Evolutionary conservation across 306 rosid species (phyloP).

Genomic region (Ammopiptanthus mongolicus): DNA sequence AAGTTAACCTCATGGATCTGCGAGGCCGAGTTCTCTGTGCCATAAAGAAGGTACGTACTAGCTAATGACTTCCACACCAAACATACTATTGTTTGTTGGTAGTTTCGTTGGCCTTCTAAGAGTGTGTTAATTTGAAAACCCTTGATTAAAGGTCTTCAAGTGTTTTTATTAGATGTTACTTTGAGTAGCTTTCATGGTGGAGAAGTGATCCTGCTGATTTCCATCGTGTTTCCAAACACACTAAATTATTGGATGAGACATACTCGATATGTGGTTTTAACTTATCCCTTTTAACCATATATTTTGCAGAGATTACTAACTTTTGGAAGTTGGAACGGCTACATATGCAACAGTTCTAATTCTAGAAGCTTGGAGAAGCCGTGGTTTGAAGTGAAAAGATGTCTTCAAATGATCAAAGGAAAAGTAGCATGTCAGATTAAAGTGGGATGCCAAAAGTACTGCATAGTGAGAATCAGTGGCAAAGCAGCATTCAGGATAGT

Average conservation of each 20-base stretch:
- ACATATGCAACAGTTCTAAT: constrained; percentile 27
- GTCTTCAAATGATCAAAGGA: constrained; percentile 29
- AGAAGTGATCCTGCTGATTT: too few relatives aligned
- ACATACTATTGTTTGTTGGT: not conserved
- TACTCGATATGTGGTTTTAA: not conserved
- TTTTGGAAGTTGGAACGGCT: constrained; percentile 78
- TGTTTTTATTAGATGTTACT: too few relatives aligned
- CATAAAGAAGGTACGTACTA: constrained; percentile 46
- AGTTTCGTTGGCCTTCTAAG: too few relatives aligned
- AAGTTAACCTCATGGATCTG: constrained; percentile 86
- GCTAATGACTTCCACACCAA: not conserved
- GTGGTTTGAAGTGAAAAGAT: constrained; percentile 61
- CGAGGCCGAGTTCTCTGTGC: constrained; percentile 56
- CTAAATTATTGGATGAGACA: not conserved
- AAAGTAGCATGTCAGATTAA: constrained; percentile 48
- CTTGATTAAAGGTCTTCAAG: too few relatives aligned
- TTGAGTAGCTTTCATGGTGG: too few relatives aligned
- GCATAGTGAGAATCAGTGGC: constrained; percentile 39
- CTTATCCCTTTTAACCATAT: not conserved
- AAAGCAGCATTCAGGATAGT: constrained; percentile 49
- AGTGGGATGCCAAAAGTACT: constrained; percentile 45
- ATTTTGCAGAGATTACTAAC: constrained; percentile 49
- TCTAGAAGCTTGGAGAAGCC: constrained; percentile 29
- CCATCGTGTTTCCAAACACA: too few relatives aligned
- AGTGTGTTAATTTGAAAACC: too few relatives aligned